A percentile compares a stretch with the other conserved stretches of the same genome.
phyloP scores from a whole-genome alignment of 2,329 filamentous ascomycete species.

The Verticillium albo-atrum region DNA sequence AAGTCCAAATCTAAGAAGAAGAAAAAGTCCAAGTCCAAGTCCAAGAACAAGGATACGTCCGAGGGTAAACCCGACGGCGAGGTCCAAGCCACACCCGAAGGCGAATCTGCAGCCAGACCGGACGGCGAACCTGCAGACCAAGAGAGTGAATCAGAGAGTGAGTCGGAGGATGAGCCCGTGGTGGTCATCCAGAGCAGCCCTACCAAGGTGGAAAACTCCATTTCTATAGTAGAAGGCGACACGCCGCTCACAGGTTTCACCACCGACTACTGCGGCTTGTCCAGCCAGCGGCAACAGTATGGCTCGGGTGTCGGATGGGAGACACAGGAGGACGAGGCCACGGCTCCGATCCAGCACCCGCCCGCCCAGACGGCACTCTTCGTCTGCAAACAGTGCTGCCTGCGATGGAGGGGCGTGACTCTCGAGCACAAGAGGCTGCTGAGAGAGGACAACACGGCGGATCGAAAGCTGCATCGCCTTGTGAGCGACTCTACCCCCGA shows the following conservation, averaged over 20 bases:
- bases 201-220: slow-evolving; percentile 1
- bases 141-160: neutral
- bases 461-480: neutral
- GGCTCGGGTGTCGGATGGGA: slow-evolving; percentile 9
- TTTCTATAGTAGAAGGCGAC: slow-evolving; percentile 6
- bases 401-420: slow-evolving; percentile 8
- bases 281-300: slow-evolving; percentile 1
- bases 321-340: slow-evolving; percentile 10
- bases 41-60: too few species aligned
- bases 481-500: neutral
- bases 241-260: slow-evolving; percentile 5
- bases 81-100: too few species aligned
- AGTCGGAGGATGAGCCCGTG: neutral
- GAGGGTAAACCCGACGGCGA: too few species aligned
- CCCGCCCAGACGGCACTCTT: slow-evolving; percentile 6
- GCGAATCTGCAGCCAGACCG: neutral
- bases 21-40: too few species aligned
- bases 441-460: neutral
- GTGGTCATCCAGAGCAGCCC: neutral
- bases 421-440: neutral
- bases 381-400: slow-evolving; percentile 7
- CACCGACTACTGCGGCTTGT: slow-evolving; percentile 9
- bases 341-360: slow-evolving; percentile 1
- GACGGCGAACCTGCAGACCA: neutral
- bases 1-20: neutral